Percentiles rank a stretch among this genome's conserved stretches.
Evolutionary conservation across 2,329 filamentous ascomycete species (phyloP).

Genomic region (Sporothrix dimorphospora): DNA sequence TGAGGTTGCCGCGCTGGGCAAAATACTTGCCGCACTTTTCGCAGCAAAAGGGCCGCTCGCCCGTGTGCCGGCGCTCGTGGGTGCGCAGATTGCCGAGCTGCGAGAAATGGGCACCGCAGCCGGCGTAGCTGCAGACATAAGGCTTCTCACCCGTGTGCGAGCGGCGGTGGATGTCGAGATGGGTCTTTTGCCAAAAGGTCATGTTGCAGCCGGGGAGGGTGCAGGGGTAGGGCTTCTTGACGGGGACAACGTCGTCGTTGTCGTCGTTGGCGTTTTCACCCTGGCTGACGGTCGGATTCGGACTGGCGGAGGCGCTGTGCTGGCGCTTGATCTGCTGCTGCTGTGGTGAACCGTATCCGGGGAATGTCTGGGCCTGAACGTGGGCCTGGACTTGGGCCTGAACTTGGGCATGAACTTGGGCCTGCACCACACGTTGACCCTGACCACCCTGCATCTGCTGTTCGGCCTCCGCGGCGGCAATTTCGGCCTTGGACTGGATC

Average conservation of each 20-base stretch:
- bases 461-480: conserved; percentile 33
- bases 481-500: conserved; percentile 69
- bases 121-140: conserved; percentile 59
- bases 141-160: conserved; percentile 90
- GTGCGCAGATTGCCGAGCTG: conserved; percentile 93
- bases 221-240: conserved; percentile 54
- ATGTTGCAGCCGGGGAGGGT: conserved; percentile 74
- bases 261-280: background rate
- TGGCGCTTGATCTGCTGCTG: background rate
- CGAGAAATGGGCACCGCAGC: conserved; percentile 79
- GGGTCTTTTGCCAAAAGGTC: conserved; percentile 87
- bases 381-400: background rate
- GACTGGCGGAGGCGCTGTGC: background rate
- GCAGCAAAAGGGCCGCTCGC: conserved; percentile 82
- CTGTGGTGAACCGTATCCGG: background rate
- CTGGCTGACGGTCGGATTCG: background rate
- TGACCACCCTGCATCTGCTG: conserved; percentile 34
- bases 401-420: background rate
- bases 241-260: conserved; percentile 25
- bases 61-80: conserved; percentile 84
- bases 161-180: conserved; percentile 85
- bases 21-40: conserved; percentile 80
- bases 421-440: conserved; percentile 48
- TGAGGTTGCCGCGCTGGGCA: conserved; percentile 82
- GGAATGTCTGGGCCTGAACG: too few species aligned